Base-by-base conservation (phyloP, 768 basidiomycete species). In the Artomyces pyxidatus region DNA sequence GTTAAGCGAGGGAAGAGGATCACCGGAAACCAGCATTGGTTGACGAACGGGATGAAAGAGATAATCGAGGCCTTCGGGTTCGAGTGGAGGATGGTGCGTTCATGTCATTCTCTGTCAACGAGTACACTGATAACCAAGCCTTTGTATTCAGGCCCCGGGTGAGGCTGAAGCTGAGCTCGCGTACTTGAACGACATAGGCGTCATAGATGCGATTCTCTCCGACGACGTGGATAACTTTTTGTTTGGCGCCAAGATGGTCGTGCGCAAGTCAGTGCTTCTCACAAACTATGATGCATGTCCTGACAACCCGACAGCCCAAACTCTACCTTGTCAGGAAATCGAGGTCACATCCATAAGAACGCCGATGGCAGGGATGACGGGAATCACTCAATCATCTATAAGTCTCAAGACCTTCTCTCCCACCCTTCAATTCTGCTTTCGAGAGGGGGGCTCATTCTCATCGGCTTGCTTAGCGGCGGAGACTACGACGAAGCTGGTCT, bases 131-230 rank as follows among this genome's bases (percentile, higher is more conserved):
- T 43, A n/a, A 2, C 19, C 21, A 37, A 22, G 9, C 11, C 10
- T 7, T 12, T 10, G 17, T 42, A 2, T 8, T 8, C 63, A 83
- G 83, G 93, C 91, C 14, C 93, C 93, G 6, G 92, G 90, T 16
- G 94, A 96, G 65, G 94, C 94, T 0, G 94, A 97, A 64, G 93
- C 93, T 0, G 93, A 95, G 60, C 72, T 97, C 2, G 93, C 93
- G 0, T 84, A 88, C 53, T 71, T 97, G 46, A 93, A 91, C 58
- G 71, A 76, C 4, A 77, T 83, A 37, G 90, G 90, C 3, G 64
- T 86, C 45, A 86, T 97, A 48, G 94, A 97, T 61, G 89, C 83
- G 0, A 78, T 96, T 22, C 72, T 94, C 38, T 88, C 93, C 0
- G 94, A 97, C 63, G 94, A 96, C 58, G 92, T 93, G 1, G 93